phyloP scores from a whole-genome alignment of 805 yeast species.

The Peterozyma xylosa region DNA sequence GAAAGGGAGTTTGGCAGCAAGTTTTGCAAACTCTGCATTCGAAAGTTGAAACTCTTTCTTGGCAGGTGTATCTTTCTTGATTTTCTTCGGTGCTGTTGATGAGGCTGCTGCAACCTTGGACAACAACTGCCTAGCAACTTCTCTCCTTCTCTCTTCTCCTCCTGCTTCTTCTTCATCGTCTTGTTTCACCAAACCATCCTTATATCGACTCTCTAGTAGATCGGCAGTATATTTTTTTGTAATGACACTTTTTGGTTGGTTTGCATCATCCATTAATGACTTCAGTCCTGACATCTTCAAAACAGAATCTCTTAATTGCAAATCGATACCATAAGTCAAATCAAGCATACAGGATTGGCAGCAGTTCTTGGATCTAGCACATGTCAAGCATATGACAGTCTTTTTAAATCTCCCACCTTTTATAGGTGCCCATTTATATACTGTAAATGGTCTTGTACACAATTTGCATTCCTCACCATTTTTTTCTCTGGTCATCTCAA shows the following conservation, averaged over 20 bases:
- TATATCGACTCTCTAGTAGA: slow-evolving; percentile 26
- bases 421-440: slow-evolving; percentile 62
- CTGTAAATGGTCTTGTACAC: slow-evolving; percentile 80
- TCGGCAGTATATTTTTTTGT: slow-evolving; percentile 51
- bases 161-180: slow-evolving; percentile 16
- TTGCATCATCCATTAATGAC: slow-evolving; percentile 22
- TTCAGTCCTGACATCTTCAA: slow-evolving; percentile 55
- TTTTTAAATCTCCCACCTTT: slow-evolving; percentile 38
- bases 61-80: slow-evolving; percentile 21
- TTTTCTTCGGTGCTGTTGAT: slow-evolving; percentile 21
- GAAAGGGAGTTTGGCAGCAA: slow-evolving; percentile 59
- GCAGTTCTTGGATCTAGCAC: slow-evolving; percentile 73
- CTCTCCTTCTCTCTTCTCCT: slow-evolving; percentile 4
- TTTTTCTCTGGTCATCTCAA: slow-evolving; percentile 64
- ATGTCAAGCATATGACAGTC: slow-evolving; percentile 70
- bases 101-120: slow-evolving; percentile 4
- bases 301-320: slow-evolving; percentile 74
- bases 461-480: slow-evolving; percentile 78
- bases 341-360: slow-evolving; percentile 89
- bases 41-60: slow-evolving; percentile 9
- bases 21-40: slow-evolving; percentile 40
- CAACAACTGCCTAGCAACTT: slow-evolving; percentile 1
- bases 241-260: slow-evolving; percentile 42
- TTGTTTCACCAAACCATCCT: slow-evolving; percentile 14
- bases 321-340: slow-evolving; percentile 71